Percentiles rank a stretch among this genome's conserved stretches.
Conservation (phyloP, 2,329 filamentous ascomycete genomes). For the Aspergillus spinulosporus region DNA sequence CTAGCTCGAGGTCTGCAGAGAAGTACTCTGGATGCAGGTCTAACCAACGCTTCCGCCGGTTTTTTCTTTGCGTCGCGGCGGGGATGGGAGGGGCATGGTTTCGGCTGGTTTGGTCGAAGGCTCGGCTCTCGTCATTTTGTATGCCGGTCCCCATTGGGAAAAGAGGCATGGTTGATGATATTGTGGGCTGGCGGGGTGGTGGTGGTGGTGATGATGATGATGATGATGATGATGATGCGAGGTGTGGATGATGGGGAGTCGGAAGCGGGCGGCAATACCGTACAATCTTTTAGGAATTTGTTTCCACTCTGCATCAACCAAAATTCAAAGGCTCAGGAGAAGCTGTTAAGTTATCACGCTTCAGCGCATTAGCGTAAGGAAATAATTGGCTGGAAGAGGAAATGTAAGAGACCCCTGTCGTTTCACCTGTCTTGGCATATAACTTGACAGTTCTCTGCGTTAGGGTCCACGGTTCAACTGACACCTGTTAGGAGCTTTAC, state of each 20-base stretch:
- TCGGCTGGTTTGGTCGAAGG: conserved; percentile 1
- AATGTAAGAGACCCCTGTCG: conserved; percentile 19
- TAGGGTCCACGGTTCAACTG: background rate
- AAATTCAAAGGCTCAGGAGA: background rate
- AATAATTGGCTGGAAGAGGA: conserved; percentile 11
- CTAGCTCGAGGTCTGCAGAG: conserved; percentile 61
- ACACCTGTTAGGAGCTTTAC: conserved; percentile 8
- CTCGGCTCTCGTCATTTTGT: conserved; percentile 16
- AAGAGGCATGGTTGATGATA: conserved; percentile 34
- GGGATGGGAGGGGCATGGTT: conserved; percentile 27
- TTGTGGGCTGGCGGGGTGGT: background rate
- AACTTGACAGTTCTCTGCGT: background rate
- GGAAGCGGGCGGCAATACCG: conserved; percentile 33
- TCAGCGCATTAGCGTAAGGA: background rate
- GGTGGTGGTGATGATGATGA: background rate
- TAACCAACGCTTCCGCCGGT: conserved; percentile 75
- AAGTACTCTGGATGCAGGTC: conserved; percentile 73
- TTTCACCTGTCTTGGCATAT: conserved; percentile 17
- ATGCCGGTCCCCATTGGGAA: conserved; percentile 38
- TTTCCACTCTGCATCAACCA: too few species aligned
- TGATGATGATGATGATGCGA: too few species aligned
- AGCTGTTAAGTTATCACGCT: conserved; percentile 8
- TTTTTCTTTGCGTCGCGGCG: conserved; percentile 61
- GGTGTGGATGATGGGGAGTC: conserved; percentile 11
- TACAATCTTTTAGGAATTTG: too few species aligned